Evolutionary conservation across 2,329 filamentous ascomycete genomes (phyloP).

Genomic region (Hypoxylon sp.): DNA sequence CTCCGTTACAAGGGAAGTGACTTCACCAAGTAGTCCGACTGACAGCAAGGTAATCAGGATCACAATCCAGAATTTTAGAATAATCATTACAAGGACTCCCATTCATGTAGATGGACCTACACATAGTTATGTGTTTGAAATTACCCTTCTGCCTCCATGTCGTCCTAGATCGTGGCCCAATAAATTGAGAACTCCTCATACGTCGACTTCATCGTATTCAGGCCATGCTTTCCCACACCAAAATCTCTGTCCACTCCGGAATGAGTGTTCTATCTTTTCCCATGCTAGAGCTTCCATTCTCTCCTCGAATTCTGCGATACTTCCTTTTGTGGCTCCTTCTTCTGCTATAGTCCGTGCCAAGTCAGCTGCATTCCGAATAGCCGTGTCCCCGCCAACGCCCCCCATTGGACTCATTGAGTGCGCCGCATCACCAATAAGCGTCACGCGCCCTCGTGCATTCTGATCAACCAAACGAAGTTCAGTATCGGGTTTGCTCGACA

Average conservation of each 20-base stretch:
- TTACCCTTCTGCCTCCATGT: too few relatives aligned
- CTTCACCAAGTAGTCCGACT: too few relatives aligned
- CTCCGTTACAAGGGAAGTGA: too few relatives aligned
- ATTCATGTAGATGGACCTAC: too few relatives aligned
- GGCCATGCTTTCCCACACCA: constrained; percentile 50
- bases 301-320: constrained; percentile 45
- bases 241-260: constrained; percentile 50
- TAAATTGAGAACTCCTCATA: too few relatives aligned
- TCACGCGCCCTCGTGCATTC: constrained; percentile 37
- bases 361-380: constrained; percentile 50
- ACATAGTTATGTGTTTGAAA: too few relatives aligned
- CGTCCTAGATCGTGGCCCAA: too few relatives aligned
- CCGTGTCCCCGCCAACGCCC: constrained; percentile 52
- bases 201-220: too few relatives aligned
- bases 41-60: too few relatives aligned
- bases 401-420: constrained; percentile 54
- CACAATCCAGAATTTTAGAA: too few relatives aligned
- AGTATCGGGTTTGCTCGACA: constrained; percentile 53
- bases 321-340: constrained; percentile 40
- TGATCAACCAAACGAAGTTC: constrained; percentile 41
- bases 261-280: constrained; percentile 53
- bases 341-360: constrained; percentile 47
- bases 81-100: too few relatives aligned
- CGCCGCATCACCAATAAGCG: constrained; percentile 51
- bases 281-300: constrained; percentile 50